Evolutionary conservation across 345 rosid species (phyloP).

Genomic region (Linum usitatissimum): DNA sequence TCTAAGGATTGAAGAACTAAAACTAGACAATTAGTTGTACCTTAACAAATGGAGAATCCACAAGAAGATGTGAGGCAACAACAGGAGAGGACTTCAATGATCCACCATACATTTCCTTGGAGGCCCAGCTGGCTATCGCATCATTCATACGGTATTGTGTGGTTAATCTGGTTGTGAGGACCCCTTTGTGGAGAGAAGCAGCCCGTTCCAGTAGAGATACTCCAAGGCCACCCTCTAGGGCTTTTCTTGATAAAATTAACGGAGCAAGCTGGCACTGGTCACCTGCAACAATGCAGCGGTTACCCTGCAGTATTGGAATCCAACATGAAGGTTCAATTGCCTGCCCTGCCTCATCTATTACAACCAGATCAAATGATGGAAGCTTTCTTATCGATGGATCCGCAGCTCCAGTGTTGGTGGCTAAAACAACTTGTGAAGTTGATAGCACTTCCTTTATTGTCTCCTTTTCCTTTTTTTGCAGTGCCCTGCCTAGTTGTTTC

Average conservation of each 20-base stretch:
- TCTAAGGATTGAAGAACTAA: no score
- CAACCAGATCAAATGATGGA: constrained; percentile 75
- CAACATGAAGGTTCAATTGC: constrained; percentile 94
- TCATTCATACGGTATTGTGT: constrained; percentile 93
- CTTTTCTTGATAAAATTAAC: constrained; percentile 71
- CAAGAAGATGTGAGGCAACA: constrained; percentile 77
- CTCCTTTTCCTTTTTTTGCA: constrained; percentile 89
- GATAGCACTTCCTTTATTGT: constrained; percentile 66
- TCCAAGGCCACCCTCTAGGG: constrained; percentile 88
- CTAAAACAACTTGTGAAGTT: constrained; percentile 82
- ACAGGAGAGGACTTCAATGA: constrained; percentile 55
- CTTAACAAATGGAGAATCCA: constrained; percentile 87
- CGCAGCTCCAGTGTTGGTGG: constrained; percentile 92
- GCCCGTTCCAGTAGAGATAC: constrained; percentile 82
- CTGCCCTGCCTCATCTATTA: constrained; percentile 96
- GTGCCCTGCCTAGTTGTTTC: constrained; percentile 76
- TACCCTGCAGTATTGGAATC: constrained; percentile 92
- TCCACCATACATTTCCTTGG: constrained; percentile 95
- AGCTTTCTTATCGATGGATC: constrained; percentile 74
- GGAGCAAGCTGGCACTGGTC: constrained; percentile 97
- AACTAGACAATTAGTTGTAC: constrained; percentile 21
- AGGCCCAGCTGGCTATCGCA: constrained; percentile 93
- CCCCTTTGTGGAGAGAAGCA: constrained; percentile 58
- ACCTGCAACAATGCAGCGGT: constrained; percentile 80
- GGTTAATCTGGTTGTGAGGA: constrained; percentile 56